Evolutionary conservation across 2,329 filamentous ascomycete species (phyloP).

Genomic region (Blumeria graminis): DNA sequence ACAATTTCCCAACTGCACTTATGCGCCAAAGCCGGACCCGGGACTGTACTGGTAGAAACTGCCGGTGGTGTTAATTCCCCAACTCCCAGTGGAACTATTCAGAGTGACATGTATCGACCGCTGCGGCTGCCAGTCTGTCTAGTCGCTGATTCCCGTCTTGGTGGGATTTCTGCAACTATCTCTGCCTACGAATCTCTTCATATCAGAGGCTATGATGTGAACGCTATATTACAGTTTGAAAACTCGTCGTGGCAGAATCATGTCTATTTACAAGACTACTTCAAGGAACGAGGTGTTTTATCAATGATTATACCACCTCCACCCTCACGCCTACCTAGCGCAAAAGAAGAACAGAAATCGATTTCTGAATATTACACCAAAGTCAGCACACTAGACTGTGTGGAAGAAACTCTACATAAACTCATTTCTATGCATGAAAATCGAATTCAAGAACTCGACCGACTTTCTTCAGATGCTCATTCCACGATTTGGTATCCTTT

Average conservation of each 20-base stretch:
- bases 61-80: conserved; percentile 67
- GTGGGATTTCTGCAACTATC: conserved; percentile 60
- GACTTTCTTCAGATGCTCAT: conserved; percentile 35
- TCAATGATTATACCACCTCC: conserved; percentile 33
- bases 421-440: conserved; percentile 28
- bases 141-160: conserved; percentile 49
- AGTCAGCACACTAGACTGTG: conserved; percentile 17
- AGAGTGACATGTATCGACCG: conserved; percentile 55
- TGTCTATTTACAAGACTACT: conserved; percentile 42
- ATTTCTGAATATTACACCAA: conserved; percentile 41
- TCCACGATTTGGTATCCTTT: conserved; percentile 66
- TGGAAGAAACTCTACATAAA: conserved; percentile 23
- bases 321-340: conserved; percentile 21
- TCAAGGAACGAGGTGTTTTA: conserved; percentile 30
- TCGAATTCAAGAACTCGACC: conserved; percentile 33
- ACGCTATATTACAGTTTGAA: conserved; percentile 43
- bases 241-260: conserved; percentile 43
- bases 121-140: conserved; percentile 51
- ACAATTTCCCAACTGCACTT: conserved; percentile 22
- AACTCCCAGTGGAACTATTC: conserved; percentile 47
- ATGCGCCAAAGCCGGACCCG: conserved; percentile 20
- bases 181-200: conserved; percentile 56
- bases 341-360: conserved; percentile 24
- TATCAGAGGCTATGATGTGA: conserved; percentile 57
- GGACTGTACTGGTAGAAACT: conserved; percentile 54